Conservation (phyloP, 345 rosid genomes). For the Nasturtium officinale region DNA sequence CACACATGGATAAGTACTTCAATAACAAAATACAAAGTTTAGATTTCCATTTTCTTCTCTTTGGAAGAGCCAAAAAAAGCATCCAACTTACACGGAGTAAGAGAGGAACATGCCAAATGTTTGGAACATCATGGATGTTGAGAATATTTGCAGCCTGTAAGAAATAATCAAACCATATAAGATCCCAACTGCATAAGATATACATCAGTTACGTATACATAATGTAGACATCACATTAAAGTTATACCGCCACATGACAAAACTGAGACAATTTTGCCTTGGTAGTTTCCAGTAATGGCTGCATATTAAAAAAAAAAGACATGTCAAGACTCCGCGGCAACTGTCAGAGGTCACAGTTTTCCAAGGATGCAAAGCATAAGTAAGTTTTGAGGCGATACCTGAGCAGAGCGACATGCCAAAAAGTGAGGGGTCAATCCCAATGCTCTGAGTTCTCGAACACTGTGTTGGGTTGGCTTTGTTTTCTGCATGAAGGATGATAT, state of each 20-base stretch:
- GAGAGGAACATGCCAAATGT: constrained; percentile 96
- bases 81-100: constrained; percentile 68
- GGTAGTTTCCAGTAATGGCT: constrained; percentile 81
- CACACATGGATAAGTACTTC: constrained; percentile 21
- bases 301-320: constrained; percentile 24
- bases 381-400: constrained; percentile 51
- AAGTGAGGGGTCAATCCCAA: constrained; percentile 92
- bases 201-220: constrained; percentile 25
- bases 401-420: constrained; percentile 91
- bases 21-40: constrained; percentile 4
- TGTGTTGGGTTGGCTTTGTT: constrained; percentile 94
- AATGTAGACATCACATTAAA: constrained; percentile 25
- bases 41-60: constrained; percentile 14
- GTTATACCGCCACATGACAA: constrained; percentile 89
- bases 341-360: constrained; percentile 1
- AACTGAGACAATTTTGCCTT: constrained; percentile 91
- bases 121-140: constrained; percentile 90
- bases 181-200: constrained; percentile 27
- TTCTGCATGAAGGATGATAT: constrained; percentile 46
- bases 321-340: constrained; percentile 25
- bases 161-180: constrained; percentile 28
- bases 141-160: constrained; percentile 79
- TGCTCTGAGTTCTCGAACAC: constrained; percentile 92
- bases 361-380: constrained; percentile 2
- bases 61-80: constrained; percentile 34